These are phyloP conservation scores for Jacaranda mimosifolia DNA, from an alignment of 257 asterid species.

Conservation along the genomic window DNA sequence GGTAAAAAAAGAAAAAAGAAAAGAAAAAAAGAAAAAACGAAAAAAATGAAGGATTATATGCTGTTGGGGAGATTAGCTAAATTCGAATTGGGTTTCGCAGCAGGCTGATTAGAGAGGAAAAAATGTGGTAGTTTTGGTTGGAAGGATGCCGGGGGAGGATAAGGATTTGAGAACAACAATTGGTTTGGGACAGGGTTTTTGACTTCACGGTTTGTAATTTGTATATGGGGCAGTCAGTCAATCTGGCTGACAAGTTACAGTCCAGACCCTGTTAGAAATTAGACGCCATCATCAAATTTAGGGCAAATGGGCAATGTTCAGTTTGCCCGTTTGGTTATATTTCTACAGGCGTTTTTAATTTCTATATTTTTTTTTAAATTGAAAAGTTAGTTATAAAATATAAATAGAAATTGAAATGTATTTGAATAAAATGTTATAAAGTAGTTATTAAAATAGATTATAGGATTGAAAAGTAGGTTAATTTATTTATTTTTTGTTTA, in stretches of 20 bases:
- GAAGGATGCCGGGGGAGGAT: neutral
- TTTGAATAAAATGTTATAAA: too few species aligned
- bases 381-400: too few species aligned
- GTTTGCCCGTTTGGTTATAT: too few species aligned
- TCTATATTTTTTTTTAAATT: too few species aligned
- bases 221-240: neutral
- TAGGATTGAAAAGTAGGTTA: too few species aligned
- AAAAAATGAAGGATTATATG: neutral
- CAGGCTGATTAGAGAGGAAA: neutral
- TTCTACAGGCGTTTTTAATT: too few species aligned
- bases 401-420: too few species aligned
- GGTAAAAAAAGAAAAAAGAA: too few species aligned
- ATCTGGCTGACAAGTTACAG: neutral
- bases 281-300: neutral
- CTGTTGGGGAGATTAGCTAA: neutral
- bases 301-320: too few species aligned
- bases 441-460: too few species aligned
- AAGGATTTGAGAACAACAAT: neutral
- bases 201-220: neutral
- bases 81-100: neutral
- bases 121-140: neutral
- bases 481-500: too few species aligned
- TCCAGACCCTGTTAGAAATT: neutral
- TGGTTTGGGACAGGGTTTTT: neutral
- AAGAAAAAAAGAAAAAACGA: too few species aligned